Evolutionary conservation across 1,284 basidiomycete species (phyloP).

Genomic region (Cutaneotrichosporon sp.): DNA sequence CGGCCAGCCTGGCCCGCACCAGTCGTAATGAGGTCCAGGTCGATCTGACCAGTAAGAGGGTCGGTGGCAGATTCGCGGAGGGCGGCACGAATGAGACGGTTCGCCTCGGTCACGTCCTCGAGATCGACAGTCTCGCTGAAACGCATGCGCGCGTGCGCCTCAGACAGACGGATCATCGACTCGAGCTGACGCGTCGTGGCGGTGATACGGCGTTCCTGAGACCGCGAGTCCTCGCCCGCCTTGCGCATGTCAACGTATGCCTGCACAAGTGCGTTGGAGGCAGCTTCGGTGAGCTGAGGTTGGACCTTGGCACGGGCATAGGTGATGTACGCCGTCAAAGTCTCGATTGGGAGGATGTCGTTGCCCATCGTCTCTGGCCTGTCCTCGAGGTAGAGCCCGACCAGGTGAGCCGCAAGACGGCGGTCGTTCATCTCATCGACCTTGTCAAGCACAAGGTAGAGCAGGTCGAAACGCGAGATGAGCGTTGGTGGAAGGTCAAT

Average conservation of each 20-base stretch:
- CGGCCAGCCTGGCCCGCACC: slow-evolving; percentile 82
- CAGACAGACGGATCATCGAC: slow-evolving; percentile 94
- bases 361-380: slow-evolving; percentile 61
- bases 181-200: slow-evolving; percentile 97
- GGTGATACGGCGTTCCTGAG: slow-evolving; percentile 87
- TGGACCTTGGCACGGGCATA: slow-evolving; percentile 85
- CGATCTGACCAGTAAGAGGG: slow-evolving; percentile 82
- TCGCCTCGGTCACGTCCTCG: slow-evolving; percentile 83
- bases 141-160: slow-evolving; percentile 94
- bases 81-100: slow-evolving; percentile 88
- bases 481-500: slow-evolving; percentile 95
- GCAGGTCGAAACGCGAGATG: slow-evolving; percentile 93
- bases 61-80: slow-evolving; percentile 92
- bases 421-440: slow-evolving; percentile 86
- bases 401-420: slow-evolving; percentile 86
- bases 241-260: slow-evolving; percentile 93
- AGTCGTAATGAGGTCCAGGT: slow-evolving; percentile 92
- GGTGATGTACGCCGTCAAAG: slow-evolving; percentile 89
- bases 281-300: slow-evolving; percentile 82
- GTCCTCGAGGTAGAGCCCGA: slow-evolving; percentile 90
- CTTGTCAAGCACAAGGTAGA: slow-evolving; percentile 96
- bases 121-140: slow-evolving; percentile 79
- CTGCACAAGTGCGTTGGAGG: slow-evolving; percentile 74
- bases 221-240: slow-evolving; percentile 80
- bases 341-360: slow-evolving; percentile 79